Conservation (phyloP, 1,284 basidiomycete genomes). For the Pseudozyma flocculosa region DNA sequence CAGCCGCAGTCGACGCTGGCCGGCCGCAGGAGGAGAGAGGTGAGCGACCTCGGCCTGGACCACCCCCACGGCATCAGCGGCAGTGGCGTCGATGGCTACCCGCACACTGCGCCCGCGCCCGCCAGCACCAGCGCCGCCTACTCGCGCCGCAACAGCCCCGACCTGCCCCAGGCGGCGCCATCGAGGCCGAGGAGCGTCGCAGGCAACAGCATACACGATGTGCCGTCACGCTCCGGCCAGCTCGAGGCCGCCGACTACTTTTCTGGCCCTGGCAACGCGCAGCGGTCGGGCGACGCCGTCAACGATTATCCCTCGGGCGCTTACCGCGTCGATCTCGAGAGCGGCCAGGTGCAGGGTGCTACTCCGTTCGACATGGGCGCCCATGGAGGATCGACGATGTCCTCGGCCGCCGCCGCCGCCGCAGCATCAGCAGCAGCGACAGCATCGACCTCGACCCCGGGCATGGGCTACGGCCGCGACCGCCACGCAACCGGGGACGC, state of each 20-base stretch:
- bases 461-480: conserved; percentile 2
- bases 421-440: not conserved
- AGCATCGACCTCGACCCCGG: not conserved
- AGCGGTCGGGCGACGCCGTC: conserved; percentile 1
- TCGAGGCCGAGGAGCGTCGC: conserved; percentile 23
- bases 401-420: not conserved
- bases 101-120: conserved; percentile 13
- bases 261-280: not conserved
- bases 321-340: conserved; percentile 29
- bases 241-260: conserved; percentile 21
- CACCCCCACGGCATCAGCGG: not conserved
- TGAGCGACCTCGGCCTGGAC: conserved; percentile 2
- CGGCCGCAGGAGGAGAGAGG: conserved; percentile 17
- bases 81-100: no score
- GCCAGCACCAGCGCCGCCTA: conserved; percentile 24
- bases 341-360: conserved; percentile 20
- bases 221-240: conserved; percentile 2
- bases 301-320: conserved; percentile 6
- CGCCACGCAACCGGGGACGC: conserved; percentile 1
- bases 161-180: conserved; percentile 14
- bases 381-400: no score
- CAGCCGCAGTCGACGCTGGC: conserved; percentile 6
- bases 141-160: conserved; percentile 34
- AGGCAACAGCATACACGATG: not conserved
- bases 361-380: conserved; percentile 15